These are phyloP conservation scores for Fonsecaea pedrosoi DNA, from an alignment of 2,329 filamentous ascomycete genomes.

Conservation along the genomic window DNA sequence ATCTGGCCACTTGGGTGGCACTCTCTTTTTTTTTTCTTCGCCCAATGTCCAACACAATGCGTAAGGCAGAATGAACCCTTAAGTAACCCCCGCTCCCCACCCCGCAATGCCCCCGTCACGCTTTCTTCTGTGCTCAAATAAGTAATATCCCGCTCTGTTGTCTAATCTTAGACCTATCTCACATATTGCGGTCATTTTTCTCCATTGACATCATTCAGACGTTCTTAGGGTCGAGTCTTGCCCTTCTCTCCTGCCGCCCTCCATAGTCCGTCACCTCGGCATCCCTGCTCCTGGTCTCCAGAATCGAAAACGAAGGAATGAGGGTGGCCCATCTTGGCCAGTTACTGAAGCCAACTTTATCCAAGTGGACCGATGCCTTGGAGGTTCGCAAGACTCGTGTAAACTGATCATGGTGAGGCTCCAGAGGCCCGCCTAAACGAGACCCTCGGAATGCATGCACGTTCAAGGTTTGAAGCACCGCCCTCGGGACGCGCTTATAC, in stretches of 20 bases:
- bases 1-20: no score
- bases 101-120: no score
- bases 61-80: no score
- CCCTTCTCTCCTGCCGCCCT: background rate
- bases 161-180: no score
- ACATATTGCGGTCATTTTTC: background rate
- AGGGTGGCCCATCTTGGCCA: slow-evolving; percentile 33
- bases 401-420: no score
- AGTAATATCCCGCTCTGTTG: no score
- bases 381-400: slow-evolving; percentile 37
- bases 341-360: slow-evolving; percentile 43
- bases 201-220: background rate
- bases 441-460: slow-evolving; percentile 43
- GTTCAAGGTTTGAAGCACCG: no score
- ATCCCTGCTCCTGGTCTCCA: background rate
- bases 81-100: no score
- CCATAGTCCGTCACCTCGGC: background rate
- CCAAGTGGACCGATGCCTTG: slow-evolving; percentile 40
- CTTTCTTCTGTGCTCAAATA: no score
- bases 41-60: no score
- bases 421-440: slow-evolving; percentile 32
- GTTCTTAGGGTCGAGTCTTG: background rate
- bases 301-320: background rate
- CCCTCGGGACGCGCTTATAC: no score
- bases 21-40: no score